Evolutionary conservation across 495 filamentous ascomycete genomes (phyloP).

Genomic region (Penicillium riverlandense): DNA sequence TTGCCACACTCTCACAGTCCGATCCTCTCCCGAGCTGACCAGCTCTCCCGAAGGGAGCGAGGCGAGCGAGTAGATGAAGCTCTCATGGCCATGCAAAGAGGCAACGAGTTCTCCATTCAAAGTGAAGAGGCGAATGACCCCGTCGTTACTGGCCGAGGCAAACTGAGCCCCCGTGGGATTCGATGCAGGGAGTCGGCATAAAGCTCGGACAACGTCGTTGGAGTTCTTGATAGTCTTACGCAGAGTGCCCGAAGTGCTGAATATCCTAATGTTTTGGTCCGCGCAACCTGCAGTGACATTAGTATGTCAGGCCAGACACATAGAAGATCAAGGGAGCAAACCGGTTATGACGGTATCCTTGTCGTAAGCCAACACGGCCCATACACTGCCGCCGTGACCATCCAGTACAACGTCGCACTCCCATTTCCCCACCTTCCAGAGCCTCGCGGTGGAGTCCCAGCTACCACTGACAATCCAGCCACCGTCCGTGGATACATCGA

Average conservation of each 20-base stretch:
- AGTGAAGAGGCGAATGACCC: slow-evolving; percentile 77
- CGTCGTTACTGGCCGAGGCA: slow-evolving; percentile 84
- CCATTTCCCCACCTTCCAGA: slow-evolving; percentile 75
- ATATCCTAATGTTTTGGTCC: slow-evolving; percentile 83
- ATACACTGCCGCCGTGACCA: slow-evolving; percentile 75
- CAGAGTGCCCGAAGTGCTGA: slow-evolving; percentile 56
- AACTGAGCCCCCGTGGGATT: slow-evolving; percentile 79
- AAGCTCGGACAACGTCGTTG: slow-evolving; percentile 73
- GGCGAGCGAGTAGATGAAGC: slow-evolving; percentile 87
- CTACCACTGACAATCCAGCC: slow-evolving; percentile 80
- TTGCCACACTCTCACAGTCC: slow-evolving; percentile 84
- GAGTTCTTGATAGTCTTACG: slow-evolving; percentile 62
- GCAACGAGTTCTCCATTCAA: slow-evolving; percentile 63
- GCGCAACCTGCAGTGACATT: slow-evolving; percentile 53
- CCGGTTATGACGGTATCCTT: slow-evolving; percentile 77
- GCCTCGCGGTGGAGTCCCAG: slow-evolving; percentile 81
- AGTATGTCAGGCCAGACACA: neutral
- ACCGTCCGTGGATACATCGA: slow-evolving; percentile 68
- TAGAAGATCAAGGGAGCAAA: slow-evolving; percentile 4
- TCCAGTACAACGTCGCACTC: slow-evolving; percentile 62
- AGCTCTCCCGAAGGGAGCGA: slow-evolving; percentile 75
- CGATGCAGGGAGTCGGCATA: slow-evolving; percentile 71
- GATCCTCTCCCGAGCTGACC: slow-evolving; percentile 87
- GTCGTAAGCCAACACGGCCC: slow-evolving; percentile 83
- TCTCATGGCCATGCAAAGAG: slow-evolving; percentile 81